Evolutionary conservation across 2,329 filamentous ascomycete species (phyloP), one percentile per base, ranked within the genome.

Genomic region (Colletotrichum siamense): DNA sequence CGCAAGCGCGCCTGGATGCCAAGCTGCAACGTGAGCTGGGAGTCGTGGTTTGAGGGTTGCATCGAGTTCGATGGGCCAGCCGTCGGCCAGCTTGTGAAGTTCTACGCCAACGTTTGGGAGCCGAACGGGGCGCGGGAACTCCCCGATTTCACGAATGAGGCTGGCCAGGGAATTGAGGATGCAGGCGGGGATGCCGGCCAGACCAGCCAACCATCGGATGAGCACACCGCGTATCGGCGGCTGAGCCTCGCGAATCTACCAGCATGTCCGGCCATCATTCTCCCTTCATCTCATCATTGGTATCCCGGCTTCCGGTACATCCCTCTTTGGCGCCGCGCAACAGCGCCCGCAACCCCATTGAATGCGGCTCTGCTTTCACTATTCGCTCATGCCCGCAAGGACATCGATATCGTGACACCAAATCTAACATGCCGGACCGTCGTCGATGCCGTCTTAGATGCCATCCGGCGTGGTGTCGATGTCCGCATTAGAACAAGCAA

Each of bases 11-110:
- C 94, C 0, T 93, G 94, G 80, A 83, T 97, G 12, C 95, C 95
- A 0, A 95, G 94, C 79, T 96, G 94, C 83, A 98, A 98, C 79
- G 91, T 98, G 6, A 96, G 94, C 81, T 97, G 94, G 94, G 95
- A 97, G 83, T 85, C 91, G n/a, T 98, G 95, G 95, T 93, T 96
- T 30, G 95, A 98, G 82, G 94, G 93, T 0, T 95, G 93, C 72
- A 86, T 96, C 5, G 91, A 92, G 71, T 84, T 96, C 13, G 87
- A 88, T 8, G 95, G 94, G 0, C 86, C 88, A 0, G 87, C 94
- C 1, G 91, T 95, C 1, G 79, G 83, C 6, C 87, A 89, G n/a
- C 89, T 97, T 52, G 78, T 94, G 57, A 82, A 86, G 3, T 96
- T 96, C 81, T 95, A 95, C 84, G 82, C 87, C 10, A 82, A 85